These are phyloP conservation scores for Pythium brassicae DNA, from an alignment of 352 stramenopile genomes.

Conservation along the genomic window DNA sequence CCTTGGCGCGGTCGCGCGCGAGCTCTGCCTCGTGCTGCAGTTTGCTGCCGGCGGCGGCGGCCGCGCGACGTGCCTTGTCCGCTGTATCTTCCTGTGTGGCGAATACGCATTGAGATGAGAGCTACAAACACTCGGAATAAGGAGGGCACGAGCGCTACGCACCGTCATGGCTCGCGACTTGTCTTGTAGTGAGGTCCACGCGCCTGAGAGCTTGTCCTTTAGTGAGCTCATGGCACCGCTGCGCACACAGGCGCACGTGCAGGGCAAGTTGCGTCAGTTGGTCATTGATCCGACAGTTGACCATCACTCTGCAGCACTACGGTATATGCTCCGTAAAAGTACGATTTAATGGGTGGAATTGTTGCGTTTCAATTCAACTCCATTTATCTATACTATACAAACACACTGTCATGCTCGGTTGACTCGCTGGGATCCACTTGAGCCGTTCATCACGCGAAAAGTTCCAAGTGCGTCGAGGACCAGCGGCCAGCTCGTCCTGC, in stretches of 20 bases:
- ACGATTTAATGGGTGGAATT: conserved; percentile 1
- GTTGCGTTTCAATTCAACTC: not conserved
- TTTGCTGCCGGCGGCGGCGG: conserved; percentile 7
- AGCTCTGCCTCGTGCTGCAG: conserved; percentile 15
- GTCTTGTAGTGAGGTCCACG: conserved; percentile 11
- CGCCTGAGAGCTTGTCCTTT: conserved; percentile 13
- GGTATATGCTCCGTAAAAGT: not conserved
- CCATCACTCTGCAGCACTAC: not conserved
- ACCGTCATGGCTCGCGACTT: conserved; percentile 7
- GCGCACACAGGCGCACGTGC: no score
- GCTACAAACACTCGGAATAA: not conserved
- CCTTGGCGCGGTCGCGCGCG: conserved; percentile 9
- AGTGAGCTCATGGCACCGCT: not conserved
- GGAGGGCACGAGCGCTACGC: not conserved
- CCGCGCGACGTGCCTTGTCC: conserved; percentile 7
- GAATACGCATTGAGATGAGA: not conserved
- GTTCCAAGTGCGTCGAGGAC: not conserved
- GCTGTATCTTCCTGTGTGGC: conserved; percentile 4
- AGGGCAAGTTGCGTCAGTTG: not conserved
- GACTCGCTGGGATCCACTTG: not conserved
- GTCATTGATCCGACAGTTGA: not conserved
- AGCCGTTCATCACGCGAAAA: conserved; percentile 1
- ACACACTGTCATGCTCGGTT: not conserved
- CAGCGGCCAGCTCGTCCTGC: not conserved
- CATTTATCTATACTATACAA: not conserved